Evolutionary conservation across 164 flowering plant species (phyloP), one percentile per base, ranked within the genome.

Genomic region (Stephania cephalantha): DNA sequence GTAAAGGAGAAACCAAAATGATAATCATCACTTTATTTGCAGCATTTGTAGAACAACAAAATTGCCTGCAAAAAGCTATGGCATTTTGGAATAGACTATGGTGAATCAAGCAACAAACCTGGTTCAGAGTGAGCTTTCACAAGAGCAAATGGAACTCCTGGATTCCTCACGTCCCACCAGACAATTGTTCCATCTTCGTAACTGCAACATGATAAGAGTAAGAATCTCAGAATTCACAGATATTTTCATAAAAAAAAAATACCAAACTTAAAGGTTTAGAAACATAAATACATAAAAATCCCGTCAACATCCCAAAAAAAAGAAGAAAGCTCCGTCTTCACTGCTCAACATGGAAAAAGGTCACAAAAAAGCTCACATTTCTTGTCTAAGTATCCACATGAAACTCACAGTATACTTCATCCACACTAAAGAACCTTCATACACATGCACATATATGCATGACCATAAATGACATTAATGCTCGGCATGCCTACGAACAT

Each of bases 151-250:
- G 98, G 96, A 80, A 78, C 68, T 52, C 82, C 84, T 5, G 92
- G 86, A 75, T 89, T 91, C 78, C 99, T 85, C 46, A 90, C 68
- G 85, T 95, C 98, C 99, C 99, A 95, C 91, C 88, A 90, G 67
- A 79, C 84, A 88, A 95, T 87, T 70, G 86, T 86, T 78, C 98
- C 99, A 81, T 93, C 99, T 87, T 95, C 98, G 79, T 90, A 92
- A 71, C 98, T 94, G 81, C n/a, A 68, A 73, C 55, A 9, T 64
- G 48, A 69, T 52, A 22, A 70, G 9, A 29, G 48, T 20, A 35
- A 44, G 31, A 18, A 48, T 42, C 30, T 66, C 65, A 29, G n/a
- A 7, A 45, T 6, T 9, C 25, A 63, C 66, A 31, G 50, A 63
- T 42, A 73, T 69, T 61, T 61, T 9, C 25, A 25, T 25, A 25